phyloP scores from a whole-genome alignment of 2,329 filamentous ascomycete species.

The Aspergillus neoniger region DNA sequence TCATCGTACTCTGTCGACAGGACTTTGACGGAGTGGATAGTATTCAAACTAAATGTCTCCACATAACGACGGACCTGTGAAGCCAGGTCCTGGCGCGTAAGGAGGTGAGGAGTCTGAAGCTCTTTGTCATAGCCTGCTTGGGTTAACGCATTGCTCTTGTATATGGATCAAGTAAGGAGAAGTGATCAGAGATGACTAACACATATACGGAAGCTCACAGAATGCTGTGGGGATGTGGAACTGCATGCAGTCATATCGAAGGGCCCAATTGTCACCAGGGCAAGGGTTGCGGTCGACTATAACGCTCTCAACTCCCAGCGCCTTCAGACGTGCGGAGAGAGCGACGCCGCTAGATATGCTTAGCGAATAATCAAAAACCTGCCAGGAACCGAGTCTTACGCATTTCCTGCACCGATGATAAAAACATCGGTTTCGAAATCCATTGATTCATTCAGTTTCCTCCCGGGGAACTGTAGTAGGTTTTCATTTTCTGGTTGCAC shows the following conservation, averaged over 20 bases:
- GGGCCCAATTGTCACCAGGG: constrained; percentile 51
- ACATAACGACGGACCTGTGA: constrained; percentile 27
- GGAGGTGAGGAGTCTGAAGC: constrained; percentile 18
- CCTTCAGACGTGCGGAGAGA: constrained; percentile 47
- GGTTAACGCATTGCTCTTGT: background rate
- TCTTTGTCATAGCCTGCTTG: constrained; percentile 19
- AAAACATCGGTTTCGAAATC: constrained; percentile 34
- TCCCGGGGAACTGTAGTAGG: constrained; percentile 20
- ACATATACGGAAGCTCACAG: constrained; percentile 41
- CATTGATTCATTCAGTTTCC: background rate
- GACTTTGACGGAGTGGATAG: constrained; percentile 31
- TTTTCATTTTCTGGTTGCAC: constrained; percentile 27
- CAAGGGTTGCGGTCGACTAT: constrained; percentile 46
- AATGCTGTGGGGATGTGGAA: constrained; percentile 44
- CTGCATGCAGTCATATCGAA: constrained; percentile 48
- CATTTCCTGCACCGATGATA: constrained; percentile 48
- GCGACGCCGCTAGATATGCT: constrained; percentile 38
- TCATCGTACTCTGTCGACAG: constrained; percentile 28
- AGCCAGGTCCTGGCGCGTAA: constrained; percentile 21
- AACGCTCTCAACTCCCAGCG: constrained; percentile 45
- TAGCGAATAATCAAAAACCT: constrained; percentile 11
- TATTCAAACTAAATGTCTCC: constrained; percentile 34
- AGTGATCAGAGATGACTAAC: constrained; percentile 18
- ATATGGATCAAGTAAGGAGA: too few species aligned
- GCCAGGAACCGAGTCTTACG: constrained; percentile 17